phyloP scores from a whole-genome alignment of 192 early-diverging fungal genomes.

The Coemansia sp. region DNA sequence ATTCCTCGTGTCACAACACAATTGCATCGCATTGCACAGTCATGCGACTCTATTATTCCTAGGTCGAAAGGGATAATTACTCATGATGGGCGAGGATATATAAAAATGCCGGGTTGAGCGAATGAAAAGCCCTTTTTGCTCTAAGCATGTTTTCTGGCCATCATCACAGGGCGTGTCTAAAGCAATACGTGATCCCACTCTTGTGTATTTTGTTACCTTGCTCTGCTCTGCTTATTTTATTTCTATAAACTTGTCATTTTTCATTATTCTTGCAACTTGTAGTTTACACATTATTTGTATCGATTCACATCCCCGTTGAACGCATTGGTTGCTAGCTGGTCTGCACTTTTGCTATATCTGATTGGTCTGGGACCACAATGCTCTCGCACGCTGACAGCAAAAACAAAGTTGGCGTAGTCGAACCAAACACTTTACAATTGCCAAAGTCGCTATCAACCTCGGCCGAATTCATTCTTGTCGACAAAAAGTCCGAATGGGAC shows the following conservation, averaged over 20 bases:
- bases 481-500: neutral
- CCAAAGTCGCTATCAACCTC: neutral
- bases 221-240: neutral
- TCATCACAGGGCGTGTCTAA: conserved; percentile 1
- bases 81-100: conserved; percentile 4
- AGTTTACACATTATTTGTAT: neutral
- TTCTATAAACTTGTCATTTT: neutral
- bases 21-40: conserved; percentile 8
- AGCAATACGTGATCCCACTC: neutral
- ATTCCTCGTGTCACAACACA: conserved; percentile 7
- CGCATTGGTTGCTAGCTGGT: conserved; percentile 4
- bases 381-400: neutral
- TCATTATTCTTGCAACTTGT: conserved; percentile 3
- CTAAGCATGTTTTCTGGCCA: neutral
- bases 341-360: neutral
- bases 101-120: neutral
- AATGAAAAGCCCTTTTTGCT: neutral
- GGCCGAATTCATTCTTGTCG: neutral
- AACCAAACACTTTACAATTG: neutral
- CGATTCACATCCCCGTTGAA: neutral
- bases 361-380: neutral
- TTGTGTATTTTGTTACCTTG: neutral
- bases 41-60: conserved; percentile 10
- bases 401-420: conserved; percentile 6
- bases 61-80: conserved; percentile 1